Evolutionary conservation across 768 basidiomycete genomes (phyloP).

Genomic region (Boletus sp.): DNA sequence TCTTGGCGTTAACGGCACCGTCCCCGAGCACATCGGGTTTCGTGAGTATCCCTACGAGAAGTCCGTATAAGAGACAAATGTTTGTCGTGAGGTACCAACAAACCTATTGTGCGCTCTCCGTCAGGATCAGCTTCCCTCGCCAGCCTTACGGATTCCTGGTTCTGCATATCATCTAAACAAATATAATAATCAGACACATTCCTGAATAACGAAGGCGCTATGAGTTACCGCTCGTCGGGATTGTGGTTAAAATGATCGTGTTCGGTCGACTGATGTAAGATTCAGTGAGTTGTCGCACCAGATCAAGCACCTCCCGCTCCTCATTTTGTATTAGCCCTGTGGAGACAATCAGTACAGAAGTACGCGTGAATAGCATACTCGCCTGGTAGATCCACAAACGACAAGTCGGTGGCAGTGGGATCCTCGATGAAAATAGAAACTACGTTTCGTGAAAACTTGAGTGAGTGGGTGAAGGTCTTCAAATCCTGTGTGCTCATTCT

Average conservation of each 20-base stretch:
- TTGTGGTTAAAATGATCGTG: constrained; percentile 60
- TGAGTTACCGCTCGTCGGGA: constrained; percentile 58
- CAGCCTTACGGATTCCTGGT: constrained; percentile 53
- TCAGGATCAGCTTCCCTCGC: constrained; percentile 51
- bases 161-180: constrained; percentile 62
- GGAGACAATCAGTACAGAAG: constrained; percentile 3
- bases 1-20: constrained; percentile 40
- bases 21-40: constrained; percentile 57
- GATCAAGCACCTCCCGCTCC: constrained; percentile 34
- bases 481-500: constrained; percentile 25
- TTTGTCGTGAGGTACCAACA: not conserved
- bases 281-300: constrained; percentile 49
- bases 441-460: constrained; percentile 48
- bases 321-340: constrained; percentile 60
- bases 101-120: constrained; percentile 63
- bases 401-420: constrained; percentile 43
- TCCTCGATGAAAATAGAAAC: constrained; percentile 47
- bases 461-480: constrained; percentile 17
- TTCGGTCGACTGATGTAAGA: constrained; percentile 46
- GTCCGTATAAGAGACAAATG: not conserved
- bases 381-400: constrained; percentile 57
- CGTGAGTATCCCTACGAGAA: constrained; percentile 55
- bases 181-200: not conserved
- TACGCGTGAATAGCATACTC: not conserved
- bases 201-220: not conserved